These are phyloP conservation scores for Cordyceps javanica DNA, from an alignment of 2,329 filamentous ascomycete species.

Conservation along the genomic window DNA sequence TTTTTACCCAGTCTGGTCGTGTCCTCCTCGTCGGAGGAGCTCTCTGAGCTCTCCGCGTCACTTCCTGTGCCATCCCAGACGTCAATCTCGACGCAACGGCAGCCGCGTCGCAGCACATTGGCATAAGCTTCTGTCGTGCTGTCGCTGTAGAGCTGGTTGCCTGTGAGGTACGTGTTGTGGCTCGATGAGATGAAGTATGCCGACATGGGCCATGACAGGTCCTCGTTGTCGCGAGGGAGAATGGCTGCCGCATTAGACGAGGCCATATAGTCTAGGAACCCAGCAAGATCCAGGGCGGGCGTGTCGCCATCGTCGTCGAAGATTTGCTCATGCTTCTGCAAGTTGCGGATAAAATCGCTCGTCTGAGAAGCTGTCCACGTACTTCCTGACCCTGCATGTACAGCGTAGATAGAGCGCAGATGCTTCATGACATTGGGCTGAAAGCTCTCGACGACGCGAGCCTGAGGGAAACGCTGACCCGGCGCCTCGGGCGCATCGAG, in stretches of 20 bases:
- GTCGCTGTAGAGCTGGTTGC: slow-evolving; percentile 79
- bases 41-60: slow-evolving; percentile 57
- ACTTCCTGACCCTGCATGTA: slow-evolving; percentile 28
- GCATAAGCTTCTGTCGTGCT: slow-evolving; percentile 87
- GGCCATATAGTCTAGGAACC: slow-evolving; percentile 51
- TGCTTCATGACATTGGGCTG: slow-evolving; percentile 30
- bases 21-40: slow-evolving; percentile 32
- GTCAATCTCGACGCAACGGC: slow-evolving; percentile 88
- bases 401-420: slow-evolving; percentile 35
- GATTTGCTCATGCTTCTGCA: slow-evolving; percentile 25
- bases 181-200: slow-evolving; percentile 94
- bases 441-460: slow-evolving; percentile 29
- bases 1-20: slow-evolving; percentile 47
- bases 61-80: slow-evolving; percentile 87
- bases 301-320: slow-evolving; percentile 21
- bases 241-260: slow-evolving; percentile 40
- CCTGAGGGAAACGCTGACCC: slow-evolving; percentile 23
- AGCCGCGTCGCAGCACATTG: slow-evolving; percentile 73
- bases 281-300: slow-evolving; percentile 40
- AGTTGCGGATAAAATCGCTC: slow-evolving; percentile 33
- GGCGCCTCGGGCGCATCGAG: background rate
- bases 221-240: slow-evolving; percentile 34
- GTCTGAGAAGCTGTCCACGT: slow-evolving; percentile 37
- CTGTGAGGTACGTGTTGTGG: slow-evolving; percentile 90
- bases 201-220: slow-evolving; percentile 71